phyloP scores from a whole-genome alignment of 495 filamentous ascomycete genomes.

The Xylaria cubensis region DNA sequence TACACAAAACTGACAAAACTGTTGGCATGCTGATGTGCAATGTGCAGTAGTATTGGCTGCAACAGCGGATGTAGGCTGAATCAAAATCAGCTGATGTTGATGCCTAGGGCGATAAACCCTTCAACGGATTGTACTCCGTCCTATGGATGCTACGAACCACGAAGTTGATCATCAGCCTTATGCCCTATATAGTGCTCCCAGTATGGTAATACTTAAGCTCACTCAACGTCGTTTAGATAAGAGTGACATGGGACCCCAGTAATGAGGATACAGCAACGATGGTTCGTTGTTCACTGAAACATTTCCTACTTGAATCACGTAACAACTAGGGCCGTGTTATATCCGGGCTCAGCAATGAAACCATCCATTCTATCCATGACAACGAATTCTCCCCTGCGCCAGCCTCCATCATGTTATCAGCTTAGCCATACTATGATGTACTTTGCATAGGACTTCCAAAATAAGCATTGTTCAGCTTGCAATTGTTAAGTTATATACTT shows the following conservation, averaged over 20 bases:
- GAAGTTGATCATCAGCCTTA: not conserved
- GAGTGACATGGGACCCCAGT: not conserved
- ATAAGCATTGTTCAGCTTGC: not conserved
- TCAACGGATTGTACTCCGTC: not conserved
- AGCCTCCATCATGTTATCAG: not conserved
- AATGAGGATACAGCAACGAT: not conserved
- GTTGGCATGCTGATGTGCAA: not conserved
- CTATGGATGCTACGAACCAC: not conserved
- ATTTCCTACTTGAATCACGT: not conserved
- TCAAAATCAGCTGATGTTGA: slow-evolving; percentile 5
- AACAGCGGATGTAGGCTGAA: slow-evolving; percentile 12
- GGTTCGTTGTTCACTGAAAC: not conserved
- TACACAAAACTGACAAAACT: not conserved
- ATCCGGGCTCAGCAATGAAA: not conserved
- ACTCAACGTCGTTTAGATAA: not conserved
- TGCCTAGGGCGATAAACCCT: not conserved
- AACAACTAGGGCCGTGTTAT: not conserved
- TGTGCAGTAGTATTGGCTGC: not conserved
- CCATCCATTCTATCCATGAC: not conserved
- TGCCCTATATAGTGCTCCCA: not conserved
- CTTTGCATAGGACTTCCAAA: not conserved
- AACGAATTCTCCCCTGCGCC: not conserved
- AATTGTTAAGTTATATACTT: not conserved
- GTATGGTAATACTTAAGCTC: not conserved
- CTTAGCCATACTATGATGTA: not conserved